Base-by-base conservation (phyloP, 495 filamentous ascomycete genomes). In the Penicillium flavigenum region DNA sequence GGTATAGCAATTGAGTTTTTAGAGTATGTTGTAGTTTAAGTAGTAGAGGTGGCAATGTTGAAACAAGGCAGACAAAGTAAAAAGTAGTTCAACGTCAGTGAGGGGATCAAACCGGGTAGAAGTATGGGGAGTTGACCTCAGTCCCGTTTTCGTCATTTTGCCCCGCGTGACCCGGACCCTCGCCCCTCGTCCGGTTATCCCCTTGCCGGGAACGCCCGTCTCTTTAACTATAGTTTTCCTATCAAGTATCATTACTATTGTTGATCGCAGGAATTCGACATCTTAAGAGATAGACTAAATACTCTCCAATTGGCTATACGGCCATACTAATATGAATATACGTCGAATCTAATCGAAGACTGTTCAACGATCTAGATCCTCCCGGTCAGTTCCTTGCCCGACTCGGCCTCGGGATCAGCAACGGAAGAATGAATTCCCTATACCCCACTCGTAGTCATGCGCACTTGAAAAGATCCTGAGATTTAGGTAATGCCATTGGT, bases 391-490 rank as follows among this genome's bases (percentile, higher is more conserved):
- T 16, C 49, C 49, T 52, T 41, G 7, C 6, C 49, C 22, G 48
- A 41, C 38, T 45, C 52, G 52, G 52, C 53, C 53, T 55, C 53
- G 53, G 53, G 53, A 55, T 55, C 51, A 42, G 49, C 49, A 34
- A 39, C 53, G 53, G 53, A 55, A 46, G 42, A 55, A 55, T 46
- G 22, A 47, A 55, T 47, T 55, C 44, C 43, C 53, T 55, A 24
- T 38, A 27, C 53, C 53, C 53, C 53, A 55, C 53, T 36, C 12
- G 5, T n/a, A 55, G 53, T 55, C 53, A 55, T 55, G 53, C 32
- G 53, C 43, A 55, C 53, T 17, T 47, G 53, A 47, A 55, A 55
- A 55, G 42, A 47, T 47, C 31, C 32, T 53, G 36, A 27, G 42
- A 34, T 54, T 36, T 45, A 46, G 29, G 27, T 47, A 53, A 53